Evolutionary conservation across 345 rosid genomes (phyloP).

Genomic region (Punica granatum): DNA sequence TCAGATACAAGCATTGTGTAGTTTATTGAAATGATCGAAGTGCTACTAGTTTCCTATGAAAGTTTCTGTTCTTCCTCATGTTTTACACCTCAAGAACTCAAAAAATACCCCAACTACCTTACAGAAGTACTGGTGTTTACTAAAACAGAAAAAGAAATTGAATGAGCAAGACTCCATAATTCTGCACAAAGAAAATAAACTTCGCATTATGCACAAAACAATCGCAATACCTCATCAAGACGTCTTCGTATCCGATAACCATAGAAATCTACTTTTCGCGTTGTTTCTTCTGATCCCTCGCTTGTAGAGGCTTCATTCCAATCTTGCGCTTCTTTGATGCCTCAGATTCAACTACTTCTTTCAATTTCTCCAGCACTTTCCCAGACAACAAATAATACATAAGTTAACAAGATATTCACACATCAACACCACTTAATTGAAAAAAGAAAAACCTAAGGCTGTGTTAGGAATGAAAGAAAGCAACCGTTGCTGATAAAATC

Average conservation of each 20-base stretch:
- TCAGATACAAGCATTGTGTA: background rate
- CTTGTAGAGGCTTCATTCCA: constrained; percentile 33
- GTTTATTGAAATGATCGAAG: background rate
- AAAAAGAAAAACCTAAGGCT: background rate
- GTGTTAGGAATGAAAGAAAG: background rate
- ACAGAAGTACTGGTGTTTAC: background rate
- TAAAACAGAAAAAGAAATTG: background rate
- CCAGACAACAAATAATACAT: constrained; percentile 9
- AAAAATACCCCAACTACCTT: background rate
- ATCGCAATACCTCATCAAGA: background rate
- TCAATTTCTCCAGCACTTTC: constrained; percentile 68
- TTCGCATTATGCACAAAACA: background rate
- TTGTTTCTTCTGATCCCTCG: constrained; percentile 15
- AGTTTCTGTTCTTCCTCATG: too few species aligned
- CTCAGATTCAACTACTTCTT: constrained; percentile 63
- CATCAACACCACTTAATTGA: background rate
- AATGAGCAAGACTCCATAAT: background rate
- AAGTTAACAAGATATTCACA: background rate
- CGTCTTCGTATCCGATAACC: background rate
- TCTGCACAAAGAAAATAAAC: background rate
- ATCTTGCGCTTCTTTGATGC: constrained; percentile 42
- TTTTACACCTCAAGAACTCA: background rate
- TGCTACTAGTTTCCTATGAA: too few species aligned
- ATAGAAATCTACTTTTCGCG: background rate
- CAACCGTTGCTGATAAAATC: background rate